Percentiles rank a stretch among this genome's conserved stretches.
Conservation (phyloP, 768 basidiomycete genomes). For the Suillus spraguei region DNA sequence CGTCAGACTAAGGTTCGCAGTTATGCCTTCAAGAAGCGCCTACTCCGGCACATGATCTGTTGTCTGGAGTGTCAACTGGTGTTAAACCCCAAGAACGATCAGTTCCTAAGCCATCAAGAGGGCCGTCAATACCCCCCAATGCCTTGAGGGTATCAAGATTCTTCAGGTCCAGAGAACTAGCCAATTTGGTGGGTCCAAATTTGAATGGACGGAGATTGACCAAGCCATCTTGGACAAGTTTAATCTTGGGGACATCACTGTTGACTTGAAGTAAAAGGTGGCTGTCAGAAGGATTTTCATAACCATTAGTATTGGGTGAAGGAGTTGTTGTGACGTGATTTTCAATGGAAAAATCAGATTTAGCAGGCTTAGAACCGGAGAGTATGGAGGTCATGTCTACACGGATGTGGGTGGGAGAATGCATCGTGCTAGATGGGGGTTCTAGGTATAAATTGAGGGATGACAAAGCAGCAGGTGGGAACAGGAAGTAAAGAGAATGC, state of each 20-base stretch:
- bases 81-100: slow-evolving; percentile 50
- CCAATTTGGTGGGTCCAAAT: slow-evolving; percentile 75
- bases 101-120: slow-evolving; percentile 78
- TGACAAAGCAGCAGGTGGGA: too few species aligned
- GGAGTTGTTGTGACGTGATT: slow-evolving; percentile 10
- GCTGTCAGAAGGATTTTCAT: slow-evolving; percentile 10
- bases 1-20: slow-evolving; percentile 17
- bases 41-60: slow-evolving; percentile 29
- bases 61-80: slow-evolving; percentile 12
- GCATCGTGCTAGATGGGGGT: slow-evolving; percentile 36
- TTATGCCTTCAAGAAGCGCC: slow-evolving; percentile 38
- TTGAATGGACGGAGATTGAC: slow-evolving; percentile 71
- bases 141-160: slow-evolving; percentile 60
- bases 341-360: slow-evolving; percentile 14
- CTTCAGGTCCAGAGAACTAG: slow-evolving; percentile 90
- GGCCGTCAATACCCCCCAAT: slow-evolving; percentile 69
- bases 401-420: slow-evolving; percentile 40
- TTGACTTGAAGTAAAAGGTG: slow-evolving; percentile 26
- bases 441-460: too few species aligned
- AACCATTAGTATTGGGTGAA: not conserved
- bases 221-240: slow-evolving; percentile 39
- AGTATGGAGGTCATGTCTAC: slow-evolving; percentile 39
- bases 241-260: slow-evolving; percentile 21
- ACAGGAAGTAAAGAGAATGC: too few species aligned
- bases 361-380: slow-evolving; percentile 24